A percentile compares a stretch with the other conserved stretches of the same genome.
phyloP scores from a whole-genome alignment of 2,329 filamentous ascomycete genomes.

The Cladobotryum mycophilum region DNA sequence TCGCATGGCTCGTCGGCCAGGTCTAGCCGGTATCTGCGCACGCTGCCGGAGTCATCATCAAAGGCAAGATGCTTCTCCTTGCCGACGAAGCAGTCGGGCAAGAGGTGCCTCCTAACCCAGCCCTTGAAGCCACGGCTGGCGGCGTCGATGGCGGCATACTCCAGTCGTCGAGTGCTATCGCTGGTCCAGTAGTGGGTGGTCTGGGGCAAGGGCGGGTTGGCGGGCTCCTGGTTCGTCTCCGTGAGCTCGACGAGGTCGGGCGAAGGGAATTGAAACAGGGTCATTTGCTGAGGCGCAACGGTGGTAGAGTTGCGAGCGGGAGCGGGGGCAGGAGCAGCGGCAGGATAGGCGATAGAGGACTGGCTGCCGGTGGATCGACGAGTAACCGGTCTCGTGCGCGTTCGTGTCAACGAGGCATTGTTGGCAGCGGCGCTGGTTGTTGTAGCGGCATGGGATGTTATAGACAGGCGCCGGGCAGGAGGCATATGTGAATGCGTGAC shows the following conservation, averaged over 20 bases:
- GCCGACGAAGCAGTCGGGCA: constrained; percentile 56
- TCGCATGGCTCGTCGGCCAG: constrained; percentile 40
- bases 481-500: constrained; percentile 26
- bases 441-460: constrained; percentile 20
- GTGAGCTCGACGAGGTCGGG: constrained; percentile 32
- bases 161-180: constrained; percentile 53
- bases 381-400: constrained; percentile 35
- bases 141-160: constrained; percentile 62
- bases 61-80: constrained; percentile 46
- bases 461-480: constrained; percentile 29
- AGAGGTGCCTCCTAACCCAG: constrained; percentile 50
- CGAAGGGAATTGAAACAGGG: constrained; percentile 46
- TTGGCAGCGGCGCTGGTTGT: not conserved
- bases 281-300: constrained; percentile 25
- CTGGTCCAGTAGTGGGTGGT: constrained; percentile 64
- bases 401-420: constrained; percentile 19
- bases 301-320: constrained; percentile 31
- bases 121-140: constrained; percentile 54
- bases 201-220: constrained; percentile 38
- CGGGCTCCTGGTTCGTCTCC: constrained; percentile 16
- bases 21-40: constrained; percentile 55
- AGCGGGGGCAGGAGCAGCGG: constrained; percentile 18
- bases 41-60: constrained; percentile 57
- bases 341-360: constrained; percentile 11
- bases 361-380: constrained; percentile 32